phyloP scores from a whole-genome alignment of 371 early-diverging fungal species.

The Mycotypha africana region DNA sequence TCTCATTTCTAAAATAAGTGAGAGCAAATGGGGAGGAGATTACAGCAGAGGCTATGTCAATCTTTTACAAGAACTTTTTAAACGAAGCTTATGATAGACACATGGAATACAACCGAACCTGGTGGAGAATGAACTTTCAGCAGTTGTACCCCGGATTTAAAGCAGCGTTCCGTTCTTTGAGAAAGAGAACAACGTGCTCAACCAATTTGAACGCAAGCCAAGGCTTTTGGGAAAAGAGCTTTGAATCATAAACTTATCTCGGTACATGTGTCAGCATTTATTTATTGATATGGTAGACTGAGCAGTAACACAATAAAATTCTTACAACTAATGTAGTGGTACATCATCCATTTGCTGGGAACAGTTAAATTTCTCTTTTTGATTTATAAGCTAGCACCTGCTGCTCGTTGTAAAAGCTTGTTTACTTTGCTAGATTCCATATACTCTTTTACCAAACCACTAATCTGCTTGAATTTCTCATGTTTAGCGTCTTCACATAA shows the following conservation, averaged over 20 bases:
- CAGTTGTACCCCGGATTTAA: conserved; percentile 67
- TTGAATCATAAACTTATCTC: conserved; percentile 45
- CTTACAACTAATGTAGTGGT: neutral
- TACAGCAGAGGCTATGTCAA: conserved; percentile 67
- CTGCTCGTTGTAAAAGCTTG: conserved; percentile 48
- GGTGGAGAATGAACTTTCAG: conserved; percentile 68
- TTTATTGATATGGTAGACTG: no score
- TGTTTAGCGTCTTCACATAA: conserved; percentile 76
- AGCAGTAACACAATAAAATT: no score
- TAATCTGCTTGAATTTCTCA: conserved; percentile 76
- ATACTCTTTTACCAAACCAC: conserved; percentile 78
- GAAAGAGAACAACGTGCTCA: conserved; percentile 4
- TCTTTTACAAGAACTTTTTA: conserved; percentile 76
- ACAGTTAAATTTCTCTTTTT: no score
- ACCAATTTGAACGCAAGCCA: conserved; percentile 6
- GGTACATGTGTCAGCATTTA: no score
- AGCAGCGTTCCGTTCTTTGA: conserved; percentile 43
- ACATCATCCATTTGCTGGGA: no score
- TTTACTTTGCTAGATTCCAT: conserved; percentile 56
- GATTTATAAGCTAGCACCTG: conserved; percentile 17
- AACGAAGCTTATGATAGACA: conserved; percentile 67
- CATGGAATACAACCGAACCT: conserved; percentile 67
- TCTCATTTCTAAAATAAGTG: no score
- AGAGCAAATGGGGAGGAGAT: conserved; percentile 37
- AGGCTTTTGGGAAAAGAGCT: conserved; percentile 47